These are phyloP conservation scores for Blepharisma stoltei DNA, from an alignment of 73 alveolate species.

Conservation along the genomic window DNA sequence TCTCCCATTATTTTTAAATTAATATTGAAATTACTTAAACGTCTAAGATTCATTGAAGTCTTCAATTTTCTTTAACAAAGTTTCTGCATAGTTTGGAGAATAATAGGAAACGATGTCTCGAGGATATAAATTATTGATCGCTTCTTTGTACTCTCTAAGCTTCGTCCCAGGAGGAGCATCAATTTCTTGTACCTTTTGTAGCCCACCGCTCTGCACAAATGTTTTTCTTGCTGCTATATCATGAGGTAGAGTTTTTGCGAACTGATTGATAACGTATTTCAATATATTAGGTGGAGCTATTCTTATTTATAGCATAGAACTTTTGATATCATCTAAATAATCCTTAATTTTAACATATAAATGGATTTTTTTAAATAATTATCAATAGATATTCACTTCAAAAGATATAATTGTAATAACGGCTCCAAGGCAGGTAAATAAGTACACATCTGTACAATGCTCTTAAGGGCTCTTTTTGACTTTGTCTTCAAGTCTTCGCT, in stretches of 20 bases:
- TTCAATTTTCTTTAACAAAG: conserved; percentile 75
- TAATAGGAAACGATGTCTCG: conserved; percentile 90
- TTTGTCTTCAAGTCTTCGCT: conserved; percentile 85
- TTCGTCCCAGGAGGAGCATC: conserved; percentile 75
- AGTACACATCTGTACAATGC: conserved; percentile 95
- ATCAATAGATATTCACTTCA: too few relatives aligned
- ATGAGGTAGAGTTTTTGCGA: conserved; percentile 72
- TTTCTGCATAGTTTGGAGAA: conserved; percentile 84
- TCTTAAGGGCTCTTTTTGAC: conserved; percentile 88
- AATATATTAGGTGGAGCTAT: conserved; percentile 82
- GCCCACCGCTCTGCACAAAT: conserved; percentile 88
- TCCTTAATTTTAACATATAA: too few relatives aligned
- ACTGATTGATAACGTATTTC: conserved; percentile 81
- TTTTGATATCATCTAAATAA: too few relatives aligned
- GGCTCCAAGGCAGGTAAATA: conserved; percentile 98
- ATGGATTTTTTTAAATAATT: too few relatives aligned
- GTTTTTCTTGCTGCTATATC: conserved; percentile 82
- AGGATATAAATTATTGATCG: conserved; percentile 87
- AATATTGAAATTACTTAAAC: too few relatives aligned
- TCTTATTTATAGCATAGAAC: too few relatives aligned
- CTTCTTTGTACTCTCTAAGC: conserved; percentile 84
- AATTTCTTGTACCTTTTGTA: conserved; percentile 68
- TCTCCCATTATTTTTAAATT: too few relatives aligned
- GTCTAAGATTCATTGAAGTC: conserved; percentile 52
- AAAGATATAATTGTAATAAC: conserved; percentile 76